Evolutionary conservation across 108 stramenopile species (phyloP).

Genomic region (Schizochytrium sp.): DNA sequence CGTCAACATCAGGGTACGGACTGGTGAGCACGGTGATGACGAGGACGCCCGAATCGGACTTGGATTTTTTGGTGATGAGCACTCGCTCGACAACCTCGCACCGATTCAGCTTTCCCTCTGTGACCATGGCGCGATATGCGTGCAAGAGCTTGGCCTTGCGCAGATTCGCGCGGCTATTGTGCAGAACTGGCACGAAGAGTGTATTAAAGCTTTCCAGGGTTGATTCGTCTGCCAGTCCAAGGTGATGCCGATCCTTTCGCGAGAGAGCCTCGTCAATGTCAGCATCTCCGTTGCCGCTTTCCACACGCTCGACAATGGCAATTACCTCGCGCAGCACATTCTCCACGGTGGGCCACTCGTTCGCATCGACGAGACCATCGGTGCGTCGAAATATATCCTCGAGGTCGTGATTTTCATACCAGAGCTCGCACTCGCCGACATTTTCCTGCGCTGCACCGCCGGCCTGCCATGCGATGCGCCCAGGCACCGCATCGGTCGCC

Average conservation of each 20-base stretch:
- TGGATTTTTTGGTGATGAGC: conserved; percentile 11
- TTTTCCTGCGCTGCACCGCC: neutral
- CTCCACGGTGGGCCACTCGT: neutral
- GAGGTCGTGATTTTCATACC: neutral
- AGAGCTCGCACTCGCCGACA: neutral
- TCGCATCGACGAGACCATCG: neutral
- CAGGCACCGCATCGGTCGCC: neutral
- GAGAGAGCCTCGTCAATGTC: neutral
- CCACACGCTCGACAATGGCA: neutral
- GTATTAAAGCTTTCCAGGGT: neutral
- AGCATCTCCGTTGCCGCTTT: neutral
- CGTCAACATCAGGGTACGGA: conserved; percentile 26
- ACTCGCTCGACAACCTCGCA: neutral
- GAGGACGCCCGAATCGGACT: conserved; percentile 23
- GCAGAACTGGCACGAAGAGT: neutral
- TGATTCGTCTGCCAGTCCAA: neutral
- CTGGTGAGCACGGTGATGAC: conserved; percentile 40
- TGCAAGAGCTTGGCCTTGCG: conserved; percentile 19
- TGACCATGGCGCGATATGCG: neutral
- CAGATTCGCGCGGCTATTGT: neutral
- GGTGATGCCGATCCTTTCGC: neutral
- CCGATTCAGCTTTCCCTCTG: neutral
- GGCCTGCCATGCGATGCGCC: conserved; percentile 12
- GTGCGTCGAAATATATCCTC: neutral
- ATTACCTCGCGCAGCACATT: neutral